Evolutionary conservation across 768 basidiomycete genomes (phyloP), one percentile per base, ranked within the genome.

Genomic region (Leucosporidium scottii): DNA sequence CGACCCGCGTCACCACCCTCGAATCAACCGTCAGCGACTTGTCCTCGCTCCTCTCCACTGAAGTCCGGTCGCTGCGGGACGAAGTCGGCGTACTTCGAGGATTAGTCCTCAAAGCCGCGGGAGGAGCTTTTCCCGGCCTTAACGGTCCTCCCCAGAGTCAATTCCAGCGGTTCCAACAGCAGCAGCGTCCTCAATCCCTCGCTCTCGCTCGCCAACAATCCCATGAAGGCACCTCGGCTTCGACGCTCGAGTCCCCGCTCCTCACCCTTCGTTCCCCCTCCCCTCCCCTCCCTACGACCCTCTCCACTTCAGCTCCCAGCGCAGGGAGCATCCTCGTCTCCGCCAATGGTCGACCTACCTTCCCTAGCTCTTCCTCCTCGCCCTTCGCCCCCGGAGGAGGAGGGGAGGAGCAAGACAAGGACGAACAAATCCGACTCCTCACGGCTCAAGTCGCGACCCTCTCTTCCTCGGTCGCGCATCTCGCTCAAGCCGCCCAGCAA

Each of bases 391-490:
- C 51, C 3, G 20, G 87, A 87, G n/a, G 89, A 90, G 73, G 91
- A 90, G 81, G 87, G 87, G 75, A 86, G 90, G 75, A 89, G 27
- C 50, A 65, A 54, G 48, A 60, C 47, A 80, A 81, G 67, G 77
- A 77, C 53, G 75, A 78, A 55, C 58, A 83, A 83, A 55, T 91
- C 88, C 20, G 79, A 84, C 85, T 50, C 76, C 81, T 30, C 88
- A 91, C 77, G 15, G 88, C 88, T 73, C 85, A 89, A 50, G 81
- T 93, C 63, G 87, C 85, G 75, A 86, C 86, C 15, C 80, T 93
- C 73, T 89, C 89, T 23, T 85, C 87, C 3, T 91, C 91, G 12
- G 90, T 93, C 61, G 87, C 90, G 28, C 90, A 91, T 76, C 82
- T 93, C 30, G 83, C 92, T 13, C 87, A 88, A 3, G 77, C 90